Base-by-base conservation (phyloP, 2,329 filamentous ascomycete genomes). In the Penicillium sp. region DNA sequence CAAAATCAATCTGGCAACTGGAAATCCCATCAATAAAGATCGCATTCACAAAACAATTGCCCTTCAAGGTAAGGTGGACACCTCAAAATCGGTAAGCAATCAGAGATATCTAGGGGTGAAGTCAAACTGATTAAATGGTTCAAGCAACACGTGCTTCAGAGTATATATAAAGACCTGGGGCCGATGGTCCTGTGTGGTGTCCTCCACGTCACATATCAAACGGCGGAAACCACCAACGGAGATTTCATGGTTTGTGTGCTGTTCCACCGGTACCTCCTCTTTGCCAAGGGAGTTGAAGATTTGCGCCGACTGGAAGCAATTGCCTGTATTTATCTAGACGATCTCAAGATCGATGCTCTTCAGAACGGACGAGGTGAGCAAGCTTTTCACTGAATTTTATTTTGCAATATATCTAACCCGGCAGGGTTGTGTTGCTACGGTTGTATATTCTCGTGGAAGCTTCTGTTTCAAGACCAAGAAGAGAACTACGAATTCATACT, bases 361-460 rank as follows among this genome's bases (percentile, higher is more conserved):
- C 54, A 65, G 48, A 65, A 70, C 53, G 70, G 70, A 47, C 65
- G 63, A 63, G 73, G 73, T 74, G 62, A 58, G 60, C 14, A 26
- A 16, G 5, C 5, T 63, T 69, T 38, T 70, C 44, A 11, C 48
- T 16, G 7, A 14, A 14, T 18, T 14, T 16, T 32, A 26, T n/a
- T 18, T 7, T 41, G n/a, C 18, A 29, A 26, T 34, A 18, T 50
- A 35, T 56, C 29, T 53, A 14, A 43, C 42, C 57, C 5, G 47
- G 14, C 10, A 96, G 91, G 91, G 0, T 70, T 97, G 7, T 91
- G 93, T 78, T 97, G 91, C 66, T 87, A 94, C 59, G 90, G 89
- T 3, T 89, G 90, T 0, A 86, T 89, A 0, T 90, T 90, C 70
- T 94, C 91, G 1, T 97, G 92, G 93, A 99, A 97, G 70, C 67